Evolutionary conservation across 306 rosid species (phyloP), one percentile per base, ranked within the genome.

Genomic region (Castanospermum australe): DNA sequence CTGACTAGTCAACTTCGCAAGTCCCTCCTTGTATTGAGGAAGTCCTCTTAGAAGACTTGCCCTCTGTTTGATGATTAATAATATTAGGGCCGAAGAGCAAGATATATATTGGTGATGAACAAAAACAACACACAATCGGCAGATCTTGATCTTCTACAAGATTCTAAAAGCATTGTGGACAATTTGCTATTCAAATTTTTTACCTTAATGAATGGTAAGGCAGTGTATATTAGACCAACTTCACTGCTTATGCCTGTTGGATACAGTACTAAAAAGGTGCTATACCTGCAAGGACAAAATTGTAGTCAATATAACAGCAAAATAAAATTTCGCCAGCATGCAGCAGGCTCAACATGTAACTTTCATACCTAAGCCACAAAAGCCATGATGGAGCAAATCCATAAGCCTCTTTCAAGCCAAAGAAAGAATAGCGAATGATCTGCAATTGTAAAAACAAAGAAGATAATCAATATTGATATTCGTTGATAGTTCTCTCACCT

Each of bases 311-410:
- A 21, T 39, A 14, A 75, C 36, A 75, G 45, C n/a, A 56, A 24
- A n/a, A 5, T 28, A 48, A 35, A 20, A 72, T 2, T 63, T 35
- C 51, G 62, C 48, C 2, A 32, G 8, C 30, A n/a, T 21, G 30
- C 59, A 59, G 39, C 68, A 59, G 13, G 51, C 45, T 54, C 33
- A 67, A 52, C 9, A 28, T 67, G 39, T 50, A 71, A 42, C 63
- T 73, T 50, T 38, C 62, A 52, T 83, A 92, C 98, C 97, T 91
- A 28, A 94, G 92, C 97, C 97, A 92, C 86, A 87, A 76, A 52
- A 92, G 95, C 97, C 94, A 94, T 20, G 92, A 88, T 50, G 98
- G 97, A 25, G 88, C 22, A 65, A 82, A 90, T 77, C 97, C 97
- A 81, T 89, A 78, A 8, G 90, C 84, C 87, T 91, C 97, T 78